A percentile compares a stretch with the other conserved stretches of the same genome.
Evolutionary conservation across 345 rosid genomes (phyloP).

Genomic region (Carallia pectinifolia): DNA sequence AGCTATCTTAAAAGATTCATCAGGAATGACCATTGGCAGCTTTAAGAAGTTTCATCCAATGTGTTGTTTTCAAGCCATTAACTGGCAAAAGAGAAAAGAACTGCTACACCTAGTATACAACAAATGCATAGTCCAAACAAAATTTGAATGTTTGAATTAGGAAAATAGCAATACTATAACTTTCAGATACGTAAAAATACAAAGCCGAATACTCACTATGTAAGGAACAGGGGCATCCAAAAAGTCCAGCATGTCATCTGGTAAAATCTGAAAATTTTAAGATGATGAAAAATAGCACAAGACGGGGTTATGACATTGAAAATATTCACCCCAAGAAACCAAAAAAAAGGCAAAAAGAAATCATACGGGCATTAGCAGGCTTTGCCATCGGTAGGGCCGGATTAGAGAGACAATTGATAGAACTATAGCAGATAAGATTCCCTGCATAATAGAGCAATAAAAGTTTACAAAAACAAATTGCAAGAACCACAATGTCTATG

Average conservation of each 20-base stretch:
- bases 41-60: no score
- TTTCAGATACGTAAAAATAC: neutral
- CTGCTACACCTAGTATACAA: neutral
- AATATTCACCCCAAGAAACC: no score
- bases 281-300: constrained; percentile 13
- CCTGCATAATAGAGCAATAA: constrained; percentile 38
- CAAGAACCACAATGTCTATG: neutral
- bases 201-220: constrained; percentile 52
- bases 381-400: constrained; percentile 95
- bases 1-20: no score
- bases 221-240: constrained; percentile 97
- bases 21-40: no score
- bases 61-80: no score
- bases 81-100: neutral
- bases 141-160: no score
- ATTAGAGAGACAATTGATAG: constrained; percentile 73
- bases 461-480: neutral
- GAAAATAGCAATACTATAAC: no score
- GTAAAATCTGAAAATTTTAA: constrained; percentile 63
- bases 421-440: constrained; percentile 77
- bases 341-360: neutral
- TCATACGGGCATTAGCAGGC: constrained; percentile 88
- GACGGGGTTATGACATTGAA: neutral
- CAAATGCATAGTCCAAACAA: neutral
- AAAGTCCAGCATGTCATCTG: constrained; percentile 93